Evolutionary conservation across 176 grass and related monocot genomes (phyloP), one percentile per base, ranked within the genome.

Genomic region (Juncus inflexus): DNA sequence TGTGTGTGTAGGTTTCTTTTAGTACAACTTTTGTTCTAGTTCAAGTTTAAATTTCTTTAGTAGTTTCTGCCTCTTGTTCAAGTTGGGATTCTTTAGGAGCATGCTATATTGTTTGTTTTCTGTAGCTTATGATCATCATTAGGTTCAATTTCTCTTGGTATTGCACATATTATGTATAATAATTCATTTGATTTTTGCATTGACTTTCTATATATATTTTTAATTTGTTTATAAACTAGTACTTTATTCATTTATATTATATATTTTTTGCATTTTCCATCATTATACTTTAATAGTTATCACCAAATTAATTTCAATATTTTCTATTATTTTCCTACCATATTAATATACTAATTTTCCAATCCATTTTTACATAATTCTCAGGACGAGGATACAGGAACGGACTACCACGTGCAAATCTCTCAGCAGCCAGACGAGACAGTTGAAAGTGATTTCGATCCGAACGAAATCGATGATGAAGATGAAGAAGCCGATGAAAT

Each of bases 351-450:
- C 13, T 37, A 36, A 49, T 1, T 9, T 9, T 28, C 5, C 35
- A 10, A 15, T 80, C 6, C 42, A 14, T 69, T 58, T 37, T 9
- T 52, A 42, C 5, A 12, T 39, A 53, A 45, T 81, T 4, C n/a
- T 41, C 55, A 96, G 91, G 91, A 96, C 70, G 91, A 96, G 66
- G 83, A 84, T 40, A 82, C 35, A 15, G 79, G 37, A 12, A 62
- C 73, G 5, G 91, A 91, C n/a, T 96, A 91, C 83, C 69, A 90
- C 43, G 81, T 96, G 39, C 91, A 91, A 41, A 86, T 91, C 6
- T 53, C 64, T 4, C 78, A 86, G 47, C 76, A 84, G 37, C 72
- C 83, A 15, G 56, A 80, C 36, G 52, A 82, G 55, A 52, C 68
- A 1, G 55, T 64, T 7, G 79, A 72, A 53, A 79, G 6, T 0